These are phyloP conservation scores for Talaromyces borbonicus DNA, from an alignment of 495 filamentous ascomycete genomes.

Conservation along the genomic window DNA sequence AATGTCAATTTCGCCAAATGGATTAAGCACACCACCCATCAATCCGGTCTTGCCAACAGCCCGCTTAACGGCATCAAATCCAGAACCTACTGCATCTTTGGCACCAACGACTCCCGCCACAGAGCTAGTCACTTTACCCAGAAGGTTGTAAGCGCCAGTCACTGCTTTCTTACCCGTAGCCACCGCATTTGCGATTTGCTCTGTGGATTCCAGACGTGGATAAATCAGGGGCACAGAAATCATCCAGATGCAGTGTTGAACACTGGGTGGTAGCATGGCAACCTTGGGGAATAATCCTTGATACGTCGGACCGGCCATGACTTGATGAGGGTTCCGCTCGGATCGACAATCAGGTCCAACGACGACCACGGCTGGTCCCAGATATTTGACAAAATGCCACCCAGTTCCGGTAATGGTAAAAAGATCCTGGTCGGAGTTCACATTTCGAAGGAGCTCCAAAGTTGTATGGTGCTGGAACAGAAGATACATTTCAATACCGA, in stretches of 20 bases:
- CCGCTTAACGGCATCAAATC: constrained; percentile 89
- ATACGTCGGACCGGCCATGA: constrained; percentile 93
- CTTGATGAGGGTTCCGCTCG: constrained; percentile 80
- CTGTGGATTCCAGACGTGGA: constrained; percentile 81
- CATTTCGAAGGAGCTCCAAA: constrained; percentile 80
- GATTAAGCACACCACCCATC: constrained; percentile 88
- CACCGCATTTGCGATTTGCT: constrained; percentile 79
- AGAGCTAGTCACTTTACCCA: constrained; percentile 88
- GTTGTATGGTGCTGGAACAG: constrained; percentile 98
- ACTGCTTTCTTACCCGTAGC: constrained; percentile 94
- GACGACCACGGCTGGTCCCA: constrained; percentile 83
- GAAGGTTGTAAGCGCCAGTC: constrained; percentile 86
- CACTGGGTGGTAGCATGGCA: constrained; percentile 78
- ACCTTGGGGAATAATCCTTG: constrained; percentile 95
- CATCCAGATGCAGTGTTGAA: constrained; percentile 97
- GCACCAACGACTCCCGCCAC: constrained; percentile 92
- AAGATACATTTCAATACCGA: constrained; percentile 98
- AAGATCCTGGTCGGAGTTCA: constrained; percentile 75
- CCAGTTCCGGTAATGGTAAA: constrained; percentile 96
- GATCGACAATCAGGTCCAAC: constrained; percentile 86
- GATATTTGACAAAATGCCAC: constrained; percentile 96
- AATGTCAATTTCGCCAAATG: constrained; percentile 95
- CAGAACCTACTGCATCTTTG: constrained; percentile 79
- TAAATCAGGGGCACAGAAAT: constrained; percentile 84
- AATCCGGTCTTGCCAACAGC: constrained; percentile 89